phyloP scores from a whole-genome alignment of 805 yeast species.

The Metschnikowia cerradonensis region DNA sequence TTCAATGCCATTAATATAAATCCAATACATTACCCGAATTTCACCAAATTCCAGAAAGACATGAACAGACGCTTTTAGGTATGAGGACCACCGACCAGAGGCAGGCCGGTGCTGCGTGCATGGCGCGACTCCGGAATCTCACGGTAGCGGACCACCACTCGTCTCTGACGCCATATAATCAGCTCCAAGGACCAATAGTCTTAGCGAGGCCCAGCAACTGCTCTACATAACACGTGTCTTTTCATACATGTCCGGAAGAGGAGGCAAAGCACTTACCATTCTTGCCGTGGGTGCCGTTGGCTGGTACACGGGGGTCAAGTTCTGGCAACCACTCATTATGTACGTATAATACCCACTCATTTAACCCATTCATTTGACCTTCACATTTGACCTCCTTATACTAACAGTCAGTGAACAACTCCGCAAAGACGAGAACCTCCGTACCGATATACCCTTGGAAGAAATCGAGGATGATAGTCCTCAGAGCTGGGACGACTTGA shows the following conservation, averaged over 20 bases:
- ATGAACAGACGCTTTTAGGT: no score
- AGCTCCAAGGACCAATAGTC: neutral
- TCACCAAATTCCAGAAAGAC: no score
- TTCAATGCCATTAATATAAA: no score
- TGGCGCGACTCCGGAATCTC: neutral
- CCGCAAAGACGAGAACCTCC: conserved; percentile 59
- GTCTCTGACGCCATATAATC: neutral
- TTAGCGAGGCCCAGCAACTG: neutral
- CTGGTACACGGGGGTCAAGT: conserved; percentile 53
- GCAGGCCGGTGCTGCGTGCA: neutral
- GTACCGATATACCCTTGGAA: conserved; percentile 57
- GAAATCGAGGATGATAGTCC: conserved; percentile 34
- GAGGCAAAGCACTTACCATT: conserved; percentile 22
- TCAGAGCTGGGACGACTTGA: conserved; percentile 36
- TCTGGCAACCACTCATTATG: conserved; percentile 73
- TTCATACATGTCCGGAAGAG: conserved; percentile 19
- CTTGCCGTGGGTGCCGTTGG: conserved; percentile 27
- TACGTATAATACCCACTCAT: conserved; percentile 29
- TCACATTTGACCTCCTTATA: neutral
- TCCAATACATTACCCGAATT: no score
- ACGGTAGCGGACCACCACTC: neutral
- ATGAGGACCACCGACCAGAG: no score
- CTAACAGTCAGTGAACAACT: conserved; percentile 48
- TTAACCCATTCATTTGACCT: neutral
- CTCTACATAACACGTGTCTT: neutral